These are phyloP conservation scores for Asterophora parasitica DNA, from an alignment of 768 basidiomycete species.

Conservation along the genomic window DNA sequence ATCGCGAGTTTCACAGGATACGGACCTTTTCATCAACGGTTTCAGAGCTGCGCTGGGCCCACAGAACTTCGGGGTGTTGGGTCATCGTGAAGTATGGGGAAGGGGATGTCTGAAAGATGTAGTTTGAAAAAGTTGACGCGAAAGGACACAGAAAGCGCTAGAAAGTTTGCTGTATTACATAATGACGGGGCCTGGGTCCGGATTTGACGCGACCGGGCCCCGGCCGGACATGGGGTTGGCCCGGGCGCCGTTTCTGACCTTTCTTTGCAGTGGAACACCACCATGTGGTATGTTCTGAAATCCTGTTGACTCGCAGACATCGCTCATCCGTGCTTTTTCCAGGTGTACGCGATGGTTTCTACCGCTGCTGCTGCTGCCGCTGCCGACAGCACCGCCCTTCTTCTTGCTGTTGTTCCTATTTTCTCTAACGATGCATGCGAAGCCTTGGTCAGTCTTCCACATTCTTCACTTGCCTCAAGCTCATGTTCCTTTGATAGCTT, in stretches of 20 bases:
- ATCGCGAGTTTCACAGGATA: conserved; percentile 15
- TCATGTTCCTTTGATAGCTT: conserved; percentile 43
- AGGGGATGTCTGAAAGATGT: conserved; percentile 15
- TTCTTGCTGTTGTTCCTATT: conserved; percentile 75
- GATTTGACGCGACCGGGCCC: conserved; percentile 8
- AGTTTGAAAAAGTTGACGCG: conserved; percentile 9
- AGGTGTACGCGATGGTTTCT: conserved; percentile 90
- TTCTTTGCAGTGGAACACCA: conserved; percentile 5
- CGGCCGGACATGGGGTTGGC: not conserved
- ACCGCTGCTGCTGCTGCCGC: conserved; percentile 67
- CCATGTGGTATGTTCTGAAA: conserved; percentile 49
- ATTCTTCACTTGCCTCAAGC: not conserved
- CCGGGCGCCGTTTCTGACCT: not conserved
- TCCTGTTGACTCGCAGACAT: not conserved
- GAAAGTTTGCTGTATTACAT: conserved; percentile 29
- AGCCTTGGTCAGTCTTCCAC: conserved; percentile 62
- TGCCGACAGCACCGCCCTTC: conserved; percentile 77
- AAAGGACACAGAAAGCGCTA: conserved; percentile 36
- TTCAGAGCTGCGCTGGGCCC: conserved; percentile 88
- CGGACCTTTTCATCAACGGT: conserved; percentile 61
- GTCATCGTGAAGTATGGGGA: conserved; percentile 31
- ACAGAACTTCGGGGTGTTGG: conserved; percentile 82
- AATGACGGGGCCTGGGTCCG: conserved; percentile 1
- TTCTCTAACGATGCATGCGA: conserved; percentile 74
- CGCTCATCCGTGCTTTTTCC: conserved; percentile 4